Conservation (phyloP, 805 yeast species). For the Sugiyamaella chiloensis region DNA sequence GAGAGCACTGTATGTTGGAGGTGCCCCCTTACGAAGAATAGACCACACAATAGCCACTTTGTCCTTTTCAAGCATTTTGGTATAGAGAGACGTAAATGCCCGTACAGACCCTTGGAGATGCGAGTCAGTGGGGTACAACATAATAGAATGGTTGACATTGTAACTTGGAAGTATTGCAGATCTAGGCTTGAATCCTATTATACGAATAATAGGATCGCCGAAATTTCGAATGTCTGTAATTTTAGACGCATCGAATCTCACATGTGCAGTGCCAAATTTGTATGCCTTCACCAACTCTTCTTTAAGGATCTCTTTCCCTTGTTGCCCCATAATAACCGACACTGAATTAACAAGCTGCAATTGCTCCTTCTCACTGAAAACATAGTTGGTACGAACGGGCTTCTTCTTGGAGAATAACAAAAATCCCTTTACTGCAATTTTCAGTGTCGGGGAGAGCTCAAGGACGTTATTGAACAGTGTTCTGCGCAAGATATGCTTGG, state of each 20-base stretch:
- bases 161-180: conserved; percentile 45
- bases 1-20: conserved; percentile 58
- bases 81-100: conserved; percentile 66
- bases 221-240: conserved; percentile 33
- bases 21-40: conserved; percentile 47
- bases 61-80: conserved; percentile 48
- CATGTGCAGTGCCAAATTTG: conserved; percentile 39
- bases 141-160: conserved; percentile 52
- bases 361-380: conserved; percentile 53
- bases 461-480: conserved; percentile 61
- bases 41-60: conserved; percentile 76
- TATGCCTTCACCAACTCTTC: conserved; percentile 38
- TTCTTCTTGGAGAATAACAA: conserved; percentile 56
- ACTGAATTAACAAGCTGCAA: conserved; percentile 51
- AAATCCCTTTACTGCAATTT: conserved; percentile 70
- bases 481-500: conserved; percentile 61
- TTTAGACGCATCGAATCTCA: conserved; percentile 40
- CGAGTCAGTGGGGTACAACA: conserved; percentile 66
- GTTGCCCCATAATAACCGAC: conserved; percentile 44
- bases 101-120: conserved; percentile 58
- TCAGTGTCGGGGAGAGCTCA: conserved; percentile 51
- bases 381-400: conserved; percentile 46
- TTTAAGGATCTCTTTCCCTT: conserved; percentile 35
- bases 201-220: conserved; percentile 52
- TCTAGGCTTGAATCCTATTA: conserved; percentile 63